Evolutionary conservation across 768 basidiomycete genomes (phyloP).

Genomic region (Cubamyces sp.): DNA sequence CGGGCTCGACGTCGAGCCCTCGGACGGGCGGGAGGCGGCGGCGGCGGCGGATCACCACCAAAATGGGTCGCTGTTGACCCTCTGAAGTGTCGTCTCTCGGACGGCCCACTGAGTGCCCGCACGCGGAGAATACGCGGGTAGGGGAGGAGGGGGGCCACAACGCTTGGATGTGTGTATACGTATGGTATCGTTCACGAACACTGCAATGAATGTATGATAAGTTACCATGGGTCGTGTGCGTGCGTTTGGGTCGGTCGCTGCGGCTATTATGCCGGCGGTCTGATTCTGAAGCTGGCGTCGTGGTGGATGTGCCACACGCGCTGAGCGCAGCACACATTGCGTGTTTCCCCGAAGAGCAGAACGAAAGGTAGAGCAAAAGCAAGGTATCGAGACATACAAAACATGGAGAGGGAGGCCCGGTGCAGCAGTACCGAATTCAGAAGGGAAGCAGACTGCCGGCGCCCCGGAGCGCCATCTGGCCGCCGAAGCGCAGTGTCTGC

Average conservation of each 20-base stretch:
- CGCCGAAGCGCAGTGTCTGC: constrained; percentile 80
- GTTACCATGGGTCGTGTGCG: neutral
- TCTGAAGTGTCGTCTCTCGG: neutral
- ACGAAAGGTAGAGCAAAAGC: neutral
- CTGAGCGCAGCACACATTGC: neutral
- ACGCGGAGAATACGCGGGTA: too few relatives aligned
- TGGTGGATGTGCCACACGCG: too few relatives aligned
- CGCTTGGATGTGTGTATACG: constrained; percentile 6
- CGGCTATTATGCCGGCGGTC: neutral
- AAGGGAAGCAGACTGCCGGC: constrained; percentile 83
- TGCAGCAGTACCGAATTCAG: constrained; percentile 34
- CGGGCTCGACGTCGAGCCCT: constrained; percentile 50
- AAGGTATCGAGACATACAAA: constrained; percentile 12
- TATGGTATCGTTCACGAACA: neutral
- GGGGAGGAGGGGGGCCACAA: too few relatives aligned
- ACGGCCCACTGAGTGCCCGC: too few relatives aligned
- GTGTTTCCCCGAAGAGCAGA: neutral
- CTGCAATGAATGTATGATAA: constrained; percentile 14
- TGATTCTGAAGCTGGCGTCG: too few relatives aligned
- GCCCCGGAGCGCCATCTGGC: constrained; percentile 79
- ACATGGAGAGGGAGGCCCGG: neutral
- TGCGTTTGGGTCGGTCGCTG: neutral
- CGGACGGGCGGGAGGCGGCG: neutral
- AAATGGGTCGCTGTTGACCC: constrained; percentile 17
- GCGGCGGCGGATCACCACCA: constrained; percentile 6